Evolutionary conservation across 2,329 filamentous ascomycete species (phyloP).

Genomic region (Hypoxylon sp.): DNA sequence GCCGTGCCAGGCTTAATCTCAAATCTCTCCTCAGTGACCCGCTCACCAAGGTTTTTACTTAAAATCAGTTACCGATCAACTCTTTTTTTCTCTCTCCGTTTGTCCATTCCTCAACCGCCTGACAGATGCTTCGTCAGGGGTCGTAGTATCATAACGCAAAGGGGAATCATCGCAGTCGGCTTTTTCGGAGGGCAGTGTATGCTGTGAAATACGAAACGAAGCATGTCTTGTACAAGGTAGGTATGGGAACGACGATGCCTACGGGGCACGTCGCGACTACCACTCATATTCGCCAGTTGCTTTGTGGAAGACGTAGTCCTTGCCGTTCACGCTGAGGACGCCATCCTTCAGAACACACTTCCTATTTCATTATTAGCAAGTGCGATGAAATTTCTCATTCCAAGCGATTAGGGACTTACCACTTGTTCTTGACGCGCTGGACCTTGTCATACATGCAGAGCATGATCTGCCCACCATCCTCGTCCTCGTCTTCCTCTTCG

Average conservation of each 20-base stretch:
- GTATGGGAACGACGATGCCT: not conserved
- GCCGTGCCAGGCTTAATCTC: constrained; percentile 10
- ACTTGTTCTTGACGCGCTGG: constrained; percentile 98
- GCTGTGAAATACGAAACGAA: constrained; percentile 19
- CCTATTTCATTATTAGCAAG: constrained; percentile 63
- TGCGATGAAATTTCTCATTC: not conserved
- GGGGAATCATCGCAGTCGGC: constrained; percentile 6
- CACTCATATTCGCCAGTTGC: constrained; percentile 98
- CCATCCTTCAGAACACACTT: constrained; percentile 99
- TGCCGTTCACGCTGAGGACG: constrained; percentile 91
- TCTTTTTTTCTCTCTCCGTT: not conserved
- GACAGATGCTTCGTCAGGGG: not conserved
- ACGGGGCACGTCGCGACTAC: constrained; percentile 64
- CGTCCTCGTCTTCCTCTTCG: constrained; percentile 88
- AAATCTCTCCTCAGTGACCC: constrained; percentile 12
- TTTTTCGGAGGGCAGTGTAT: constrained; percentile 8
- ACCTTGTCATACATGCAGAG: constrained; percentile 99
- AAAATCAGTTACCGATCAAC: constrained; percentile 15
- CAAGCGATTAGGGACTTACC: constrained; percentile 64
- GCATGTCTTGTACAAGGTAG: constrained; percentile 23
- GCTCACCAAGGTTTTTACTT: constrained; percentile 5
- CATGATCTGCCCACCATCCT: constrained; percentile 92
- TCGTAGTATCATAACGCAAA: constrained; percentile 1
- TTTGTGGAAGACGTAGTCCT: constrained; percentile 98
- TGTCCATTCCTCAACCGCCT: constrained; percentile 3